phyloP scores from a whole-genome alignment of 2,329 filamentous ascomycete species.

The Alternaria metachromatica region DNA sequence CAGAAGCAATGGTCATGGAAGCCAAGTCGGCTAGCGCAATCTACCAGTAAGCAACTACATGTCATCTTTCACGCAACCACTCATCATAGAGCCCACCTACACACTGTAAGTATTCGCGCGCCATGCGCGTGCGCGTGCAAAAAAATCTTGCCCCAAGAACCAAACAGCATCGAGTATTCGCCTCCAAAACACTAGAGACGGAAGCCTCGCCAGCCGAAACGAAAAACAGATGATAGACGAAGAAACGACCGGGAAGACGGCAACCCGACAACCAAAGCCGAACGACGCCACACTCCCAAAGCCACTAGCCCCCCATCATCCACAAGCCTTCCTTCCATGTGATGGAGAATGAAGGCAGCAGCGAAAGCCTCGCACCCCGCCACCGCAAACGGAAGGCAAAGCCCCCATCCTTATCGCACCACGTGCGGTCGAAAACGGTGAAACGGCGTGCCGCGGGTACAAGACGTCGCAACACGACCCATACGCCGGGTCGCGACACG shows the following conservation, averaged over 20 bases:
- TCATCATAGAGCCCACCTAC: neutral
- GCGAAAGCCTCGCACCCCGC: neutral
- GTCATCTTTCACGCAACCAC: neutral
- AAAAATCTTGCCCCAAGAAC: neutral
- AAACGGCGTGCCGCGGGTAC: neutral
- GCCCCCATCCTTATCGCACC: neutral
- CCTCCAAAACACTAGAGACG: neutral
- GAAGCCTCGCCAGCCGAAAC: neutral
- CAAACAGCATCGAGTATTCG: neutral
- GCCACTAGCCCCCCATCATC: neutral
- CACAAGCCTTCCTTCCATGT: neutral
- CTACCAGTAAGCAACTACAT: neutral
- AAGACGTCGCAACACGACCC: neutral
- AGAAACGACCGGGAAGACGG: slow-evolving; percentile 1
- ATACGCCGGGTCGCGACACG: neutral
- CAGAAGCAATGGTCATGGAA: neutral
- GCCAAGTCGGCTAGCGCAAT: neutral
- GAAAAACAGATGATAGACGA: neutral
- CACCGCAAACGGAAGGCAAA: slow-evolving; percentile 7
- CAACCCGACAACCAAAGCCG: slow-evolving; percentile 1
- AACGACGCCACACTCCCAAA: neutral
- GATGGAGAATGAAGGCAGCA: neutral
- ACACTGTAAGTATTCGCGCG: neutral
- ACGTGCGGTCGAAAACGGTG: neutral
- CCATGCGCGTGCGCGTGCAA: neutral